A percentile compares a stretch with the other conserved stretches of the same genome.
These are phyloP conservation scores for Rhynchosporium agropyri DNA, from an alignment of 2,329 filamentous ascomycete species.

Conservation along the genomic window DNA sequence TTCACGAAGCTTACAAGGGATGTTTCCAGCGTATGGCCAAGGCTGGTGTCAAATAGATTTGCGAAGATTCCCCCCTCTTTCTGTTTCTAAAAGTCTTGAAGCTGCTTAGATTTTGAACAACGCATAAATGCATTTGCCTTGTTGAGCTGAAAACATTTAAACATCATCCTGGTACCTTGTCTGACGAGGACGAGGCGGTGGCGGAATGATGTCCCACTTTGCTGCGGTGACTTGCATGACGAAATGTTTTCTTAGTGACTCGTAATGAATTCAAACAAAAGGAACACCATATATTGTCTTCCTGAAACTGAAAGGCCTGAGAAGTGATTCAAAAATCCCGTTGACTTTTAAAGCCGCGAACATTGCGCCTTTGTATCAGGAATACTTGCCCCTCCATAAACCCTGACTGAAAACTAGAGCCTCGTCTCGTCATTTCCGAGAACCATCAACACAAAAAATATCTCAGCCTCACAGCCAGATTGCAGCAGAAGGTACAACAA, in stretches of 20 bases:
- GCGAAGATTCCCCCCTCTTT: conserved; percentile 19
- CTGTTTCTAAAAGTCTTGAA: conserved; percentile 25
- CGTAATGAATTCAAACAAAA: neutral
- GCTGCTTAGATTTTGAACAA: conserved; percentile 22
- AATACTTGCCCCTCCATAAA: conserved; percentile 19
- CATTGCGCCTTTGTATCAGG: neutral
- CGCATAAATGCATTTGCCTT: conserved; percentile 19
- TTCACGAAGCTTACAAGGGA: conserved; percentile 61
- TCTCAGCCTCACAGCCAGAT: conserved; percentile 24
- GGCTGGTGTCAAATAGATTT: conserved; percentile 52
- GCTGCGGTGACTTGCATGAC: conserved; percentile 12
- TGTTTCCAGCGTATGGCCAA: conserved; percentile 68
- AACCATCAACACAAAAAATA: conserved; percentile 17
- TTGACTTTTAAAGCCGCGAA: neutral
- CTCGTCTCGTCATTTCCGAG: conserved; percentile 28
- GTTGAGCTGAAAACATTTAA: neutral
- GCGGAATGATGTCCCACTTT: conserved; percentile 6
- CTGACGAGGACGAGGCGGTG: conserved; percentile 13
- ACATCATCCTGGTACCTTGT: conserved; percentile 5
- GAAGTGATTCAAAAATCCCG: neutral
- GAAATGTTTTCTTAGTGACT: conserved; percentile 12
- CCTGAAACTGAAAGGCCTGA: neutral
- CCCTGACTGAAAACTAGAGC: conserved; percentile 18
- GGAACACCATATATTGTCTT: neutral
- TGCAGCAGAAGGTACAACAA: conserved; percentile 2